A percentile compares a stretch with the other conserved stretches of the same genome.
These are phyloP conservation scores for Penicillium sp. DNA, from an alignment of 2,329 filamentous ascomycete species.

Conservation along the genomic window DNA sequence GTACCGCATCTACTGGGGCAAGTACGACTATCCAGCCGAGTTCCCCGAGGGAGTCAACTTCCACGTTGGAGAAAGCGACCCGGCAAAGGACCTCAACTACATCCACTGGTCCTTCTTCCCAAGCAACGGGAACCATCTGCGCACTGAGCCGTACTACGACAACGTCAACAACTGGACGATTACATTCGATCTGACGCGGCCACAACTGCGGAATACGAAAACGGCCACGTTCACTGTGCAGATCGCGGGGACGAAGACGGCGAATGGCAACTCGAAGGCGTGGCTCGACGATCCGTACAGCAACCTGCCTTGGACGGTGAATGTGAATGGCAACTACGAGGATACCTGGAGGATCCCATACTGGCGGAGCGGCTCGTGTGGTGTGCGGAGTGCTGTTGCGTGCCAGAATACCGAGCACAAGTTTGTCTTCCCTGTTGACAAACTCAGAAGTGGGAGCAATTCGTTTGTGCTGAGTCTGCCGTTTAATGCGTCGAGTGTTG, in stretches of 20 bases:
- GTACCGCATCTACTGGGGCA: conserved; percentile 66
- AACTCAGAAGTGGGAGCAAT: conserved; percentile 59
- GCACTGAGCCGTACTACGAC: conserved; percentile 44
- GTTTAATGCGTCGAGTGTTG: conserved; percentile 62
- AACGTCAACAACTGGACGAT: conserved; percentile 64
- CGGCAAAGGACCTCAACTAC: conserved; percentile 62
- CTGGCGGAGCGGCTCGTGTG: conserved; percentile 62
- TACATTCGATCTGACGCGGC: conserved; percentile 54
- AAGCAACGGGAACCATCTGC: conserved; percentile 35
- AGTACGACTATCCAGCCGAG: conserved; percentile 63
- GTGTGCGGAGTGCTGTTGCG: conserved; percentile 62
- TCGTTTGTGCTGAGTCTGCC: conserved; percentile 63
- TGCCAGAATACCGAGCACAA: conserved; percentile 68
- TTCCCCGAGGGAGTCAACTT: conserved; percentile 65
- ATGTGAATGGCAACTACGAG: conserved; percentile 53
- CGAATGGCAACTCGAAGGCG: conserved; percentile 65
- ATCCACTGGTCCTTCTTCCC: conserved; percentile 68
- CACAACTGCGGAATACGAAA: conserved; percentile 48
- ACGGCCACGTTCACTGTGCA: conserved; percentile 66
- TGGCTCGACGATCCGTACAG: conserved; percentile 57
- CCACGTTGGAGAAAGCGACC: conserved; percentile 59
- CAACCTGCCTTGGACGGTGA: conserved; percentile 57
- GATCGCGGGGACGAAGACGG: conserved; percentile 66
- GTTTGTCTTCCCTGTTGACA: conserved; percentile 58
- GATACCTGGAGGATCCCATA: conserved; percentile 46